These are phyloP conservation scores for Tilletia caries DNA, from an alignment of 1,284 basidiomycete species.

Conservation along the genomic window DNA sequence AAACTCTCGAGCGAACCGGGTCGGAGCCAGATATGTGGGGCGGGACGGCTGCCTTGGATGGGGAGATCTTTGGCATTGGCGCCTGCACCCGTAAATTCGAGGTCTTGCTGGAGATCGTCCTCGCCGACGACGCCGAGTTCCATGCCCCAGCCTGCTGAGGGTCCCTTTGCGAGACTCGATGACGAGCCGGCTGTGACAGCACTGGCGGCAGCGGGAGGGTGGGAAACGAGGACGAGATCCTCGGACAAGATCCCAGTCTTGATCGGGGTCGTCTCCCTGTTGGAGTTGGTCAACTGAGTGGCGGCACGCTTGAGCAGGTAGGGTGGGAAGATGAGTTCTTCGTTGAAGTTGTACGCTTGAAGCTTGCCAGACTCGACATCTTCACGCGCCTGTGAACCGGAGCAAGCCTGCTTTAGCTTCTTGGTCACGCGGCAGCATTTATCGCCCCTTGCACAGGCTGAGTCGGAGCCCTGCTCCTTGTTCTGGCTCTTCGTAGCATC, in stretches of 20 bases:
- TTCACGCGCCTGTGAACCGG: slow-evolving; percentile 18
- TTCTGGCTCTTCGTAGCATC: neutral
- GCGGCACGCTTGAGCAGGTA: slow-evolving; percentile 36
- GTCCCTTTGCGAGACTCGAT: neutral
- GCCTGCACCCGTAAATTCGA: neutral
- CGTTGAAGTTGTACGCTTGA: slow-evolving; percentile 49
- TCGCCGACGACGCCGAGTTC: slow-evolving; percentile 7
- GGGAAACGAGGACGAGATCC: slow-evolving; percentile 35
- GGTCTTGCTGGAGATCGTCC: slow-evolving; percentile 15
- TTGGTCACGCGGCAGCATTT: slow-evolving; percentile 18
- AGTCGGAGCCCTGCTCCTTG: slow-evolving; percentile 16
- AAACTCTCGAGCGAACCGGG: slow-evolving; percentile 38
- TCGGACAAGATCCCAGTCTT: neutral
- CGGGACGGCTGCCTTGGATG: neutral
- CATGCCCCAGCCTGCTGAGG: slow-evolving; percentile 13
- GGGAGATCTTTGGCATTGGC: neutral
- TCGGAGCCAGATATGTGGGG: slow-evolving; percentile 38
- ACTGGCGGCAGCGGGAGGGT: neutral
- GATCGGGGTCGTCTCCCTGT: neutral
- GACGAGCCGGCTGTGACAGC: neutral
- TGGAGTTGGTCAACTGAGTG: neutral
- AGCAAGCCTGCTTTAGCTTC: slow-evolving; percentile 30
- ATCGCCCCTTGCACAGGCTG: slow-evolving; percentile 17
- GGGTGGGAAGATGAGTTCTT: slow-evolving; percentile 54
- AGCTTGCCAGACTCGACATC: slow-evolving; percentile 35